These are phyloP conservation scores for Ziziphus jujuba DNA, from an alignment of 306 rosid genomes.

Conservation along the genomic window DNA sequence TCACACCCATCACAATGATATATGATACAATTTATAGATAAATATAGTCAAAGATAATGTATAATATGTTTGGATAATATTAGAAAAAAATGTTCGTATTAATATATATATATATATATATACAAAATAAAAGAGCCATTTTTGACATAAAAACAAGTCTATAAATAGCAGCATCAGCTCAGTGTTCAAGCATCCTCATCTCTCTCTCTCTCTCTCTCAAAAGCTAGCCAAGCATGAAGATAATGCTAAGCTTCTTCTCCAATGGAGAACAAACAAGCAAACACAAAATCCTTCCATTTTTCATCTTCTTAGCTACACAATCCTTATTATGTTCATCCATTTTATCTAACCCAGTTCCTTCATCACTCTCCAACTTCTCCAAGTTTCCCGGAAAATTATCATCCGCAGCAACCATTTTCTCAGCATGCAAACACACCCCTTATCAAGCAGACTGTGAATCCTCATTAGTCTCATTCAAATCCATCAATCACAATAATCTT, in stretches of 20 bases:
- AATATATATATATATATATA: too few species aligned
- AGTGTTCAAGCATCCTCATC: background rate
- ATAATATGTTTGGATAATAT: background rate
- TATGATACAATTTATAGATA: too few species aligned
- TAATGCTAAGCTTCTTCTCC: background rate
- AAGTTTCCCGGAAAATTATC: conserved; percentile 3
- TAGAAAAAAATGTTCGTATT: too few species aligned
- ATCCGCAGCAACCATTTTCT: conserved; percentile 4
- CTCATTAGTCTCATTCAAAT: conserved; percentile 4
- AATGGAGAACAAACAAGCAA: background rate
- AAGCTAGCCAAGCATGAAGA: background rate
- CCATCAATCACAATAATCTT: background rate
- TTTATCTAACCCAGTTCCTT: conserved; percentile 7
- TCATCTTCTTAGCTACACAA: background rate
- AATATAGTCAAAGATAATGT: too few species aligned
- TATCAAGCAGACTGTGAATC: conserved; percentile 25
- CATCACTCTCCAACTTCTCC: conserved; percentile 26
- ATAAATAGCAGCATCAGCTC: background rate
- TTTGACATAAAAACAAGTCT: background rate
- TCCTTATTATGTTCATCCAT: background rate
- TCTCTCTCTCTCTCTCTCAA: background rate
- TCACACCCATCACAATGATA: too few species aligned
- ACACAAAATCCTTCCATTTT: background rate
- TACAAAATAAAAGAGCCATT: background rate
- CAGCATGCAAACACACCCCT: conserved; percentile 26